Evolutionary conservation across 108 stramenopile species (phyloP).

Genomic region (Mayamaea pseudoterrestris): DNA sequence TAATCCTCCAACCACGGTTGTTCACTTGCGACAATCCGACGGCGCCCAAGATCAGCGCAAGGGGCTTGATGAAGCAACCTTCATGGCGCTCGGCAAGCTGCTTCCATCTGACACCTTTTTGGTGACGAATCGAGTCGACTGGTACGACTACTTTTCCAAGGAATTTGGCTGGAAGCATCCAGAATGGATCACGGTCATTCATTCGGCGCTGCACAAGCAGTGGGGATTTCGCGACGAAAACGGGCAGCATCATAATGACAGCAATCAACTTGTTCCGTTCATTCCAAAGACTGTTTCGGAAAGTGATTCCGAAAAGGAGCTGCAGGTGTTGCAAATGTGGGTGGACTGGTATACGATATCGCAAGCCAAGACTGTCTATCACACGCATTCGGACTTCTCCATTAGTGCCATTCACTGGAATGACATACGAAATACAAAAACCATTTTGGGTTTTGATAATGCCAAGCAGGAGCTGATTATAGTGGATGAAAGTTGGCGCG

Average conservation of each 20-base stretch:
- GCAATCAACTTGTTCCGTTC: not conserved
- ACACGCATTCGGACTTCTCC: conserved; percentile 39
- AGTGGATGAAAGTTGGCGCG: not conserved
- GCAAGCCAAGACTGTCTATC: conserved; percentile 22
- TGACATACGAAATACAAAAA: no score
- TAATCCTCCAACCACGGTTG: conserved; percentile 15
- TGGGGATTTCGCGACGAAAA: conserved; percentile 2
- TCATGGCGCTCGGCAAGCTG: conserved; percentile 13
- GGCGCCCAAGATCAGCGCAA: conserved; percentile 9
- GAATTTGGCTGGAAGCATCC: conserved; percentile 28
- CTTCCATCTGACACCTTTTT: conserved; percentile 17
- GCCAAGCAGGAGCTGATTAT: not conserved
- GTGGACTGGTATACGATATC: conserved; percentile 35
- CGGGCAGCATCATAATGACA: not conserved
- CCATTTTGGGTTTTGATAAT: no score
- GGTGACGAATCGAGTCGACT: conserved; percentile 31
- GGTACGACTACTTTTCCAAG: conserved; percentile 18
- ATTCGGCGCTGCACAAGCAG: conserved; percentile 13
- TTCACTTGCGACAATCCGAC: conserved; percentile 35
- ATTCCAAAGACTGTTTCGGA: no score
- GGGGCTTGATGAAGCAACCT: conserved; percentile 23
- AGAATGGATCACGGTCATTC: conserved; percentile 15
- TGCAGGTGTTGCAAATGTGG: conserved; percentile 22
- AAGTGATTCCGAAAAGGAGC: no score
- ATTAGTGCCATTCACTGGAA: conserved; percentile 30